Base-by-base conservation (phyloP, 2,329 filamentous ascomycete species). In the Pyricularia pennisetigena region DNA sequence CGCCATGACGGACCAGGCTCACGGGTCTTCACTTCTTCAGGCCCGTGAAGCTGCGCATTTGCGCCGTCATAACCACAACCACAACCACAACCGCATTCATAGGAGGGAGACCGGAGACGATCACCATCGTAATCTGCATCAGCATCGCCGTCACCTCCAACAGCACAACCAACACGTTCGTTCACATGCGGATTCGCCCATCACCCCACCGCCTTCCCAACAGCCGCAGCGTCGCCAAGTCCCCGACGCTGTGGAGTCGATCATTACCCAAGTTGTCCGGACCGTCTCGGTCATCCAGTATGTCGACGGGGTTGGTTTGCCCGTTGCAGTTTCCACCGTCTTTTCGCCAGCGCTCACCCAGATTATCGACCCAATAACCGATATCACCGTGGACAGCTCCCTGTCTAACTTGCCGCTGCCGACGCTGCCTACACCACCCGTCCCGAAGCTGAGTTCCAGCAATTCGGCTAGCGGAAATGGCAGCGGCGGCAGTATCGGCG, bases 251-350 rank as follows among this genome's bases (percentile, higher is more conserved):
- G 68, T 68, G 68, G 74, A 77, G 26, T 69, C 74, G 66, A 76
- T 78, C 72, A 76, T 84, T 72, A 82, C 79, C 16, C 76, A 78
- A 69, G 78, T 87, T 72, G 78, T 86, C 67, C 80, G 85, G 75
- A 87, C 85, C 72, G 76, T 87, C 71, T 85, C 84, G 29, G 78
- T 87, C 74, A 75, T 87, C 68, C 81, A 86, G 71, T 73, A 83
- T 70, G 80, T 86, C 70, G 83, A 86, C 75, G 76, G 76, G 64
- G 74, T 75, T 63, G 85, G 85, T 70, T 78, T 77, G 30, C 77
- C 81, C 65, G 73, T 85, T 64, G 75, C 78, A 67, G 74, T 81
- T 26, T 76, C 80, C 69, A 86, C 84, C 35, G 71, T 81, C 68
- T 75, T 73, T 71, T 66, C 70, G 10, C 76, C 78, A 59, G 74